Evolutionary conservation across 495 filamentous ascomycete species (phyloP).

Genomic region (Trichoderma erinaceum): DNA sequence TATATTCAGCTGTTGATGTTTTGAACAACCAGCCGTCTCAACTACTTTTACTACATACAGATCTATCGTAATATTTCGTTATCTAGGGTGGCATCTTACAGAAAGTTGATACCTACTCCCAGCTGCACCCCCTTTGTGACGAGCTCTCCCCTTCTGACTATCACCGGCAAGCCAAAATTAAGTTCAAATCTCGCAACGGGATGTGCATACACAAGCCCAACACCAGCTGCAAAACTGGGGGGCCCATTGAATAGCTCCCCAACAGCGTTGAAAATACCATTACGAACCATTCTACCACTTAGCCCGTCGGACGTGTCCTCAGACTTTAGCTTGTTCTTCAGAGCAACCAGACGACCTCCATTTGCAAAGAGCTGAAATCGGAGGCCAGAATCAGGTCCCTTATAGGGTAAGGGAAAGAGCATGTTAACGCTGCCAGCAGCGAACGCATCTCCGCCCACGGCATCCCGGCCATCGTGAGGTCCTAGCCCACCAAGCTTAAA

Average conservation of each 20-base stretch:
- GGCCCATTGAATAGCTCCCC: slow-evolving; percentile 64
- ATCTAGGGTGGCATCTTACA: slow-evolving; percentile 43
- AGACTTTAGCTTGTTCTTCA: slow-evolving; percentile 50
- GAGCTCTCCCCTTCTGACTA: slow-evolving; percentile 73
- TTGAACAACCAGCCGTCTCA: too few relatives aligned
- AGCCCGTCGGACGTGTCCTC: slow-evolving; percentile 34
- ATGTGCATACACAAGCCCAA: slow-evolving; percentile 91
- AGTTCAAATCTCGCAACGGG: slow-evolving; percentile 88
- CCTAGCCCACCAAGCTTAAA: slow-evolving; percentile 87
- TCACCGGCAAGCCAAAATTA: slow-evolving; percentile 85
- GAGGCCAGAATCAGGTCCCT: slow-evolving; percentile 74
- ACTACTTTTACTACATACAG: background rate
- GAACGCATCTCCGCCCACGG: slow-evolving; percentile 86
- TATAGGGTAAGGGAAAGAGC: slow-evolving; percentile 72
- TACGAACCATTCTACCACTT: slow-evolving; percentile 40
- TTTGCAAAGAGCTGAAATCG: slow-evolving; percentile 87
- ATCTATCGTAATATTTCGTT: background rate
- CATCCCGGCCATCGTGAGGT: slow-evolving; percentile 75
- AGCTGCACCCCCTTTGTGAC: slow-evolving; percentile 86
- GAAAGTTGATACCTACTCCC: slow-evolving; percentile 88
- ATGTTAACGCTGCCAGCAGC: slow-evolving; percentile 80
- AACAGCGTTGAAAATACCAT: slow-evolving; percentile 47
- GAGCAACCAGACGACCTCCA: slow-evolving; percentile 73
- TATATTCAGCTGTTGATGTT: background rate
- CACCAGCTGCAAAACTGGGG: slow-evolving; percentile 79